A percentile compares a stretch with the other conserved stretches of the same genome.
Evolutionary conservation across 2,329 filamentous ascomycete genomes (phyloP).

Genomic region (Fulvia fulva): DNA sequence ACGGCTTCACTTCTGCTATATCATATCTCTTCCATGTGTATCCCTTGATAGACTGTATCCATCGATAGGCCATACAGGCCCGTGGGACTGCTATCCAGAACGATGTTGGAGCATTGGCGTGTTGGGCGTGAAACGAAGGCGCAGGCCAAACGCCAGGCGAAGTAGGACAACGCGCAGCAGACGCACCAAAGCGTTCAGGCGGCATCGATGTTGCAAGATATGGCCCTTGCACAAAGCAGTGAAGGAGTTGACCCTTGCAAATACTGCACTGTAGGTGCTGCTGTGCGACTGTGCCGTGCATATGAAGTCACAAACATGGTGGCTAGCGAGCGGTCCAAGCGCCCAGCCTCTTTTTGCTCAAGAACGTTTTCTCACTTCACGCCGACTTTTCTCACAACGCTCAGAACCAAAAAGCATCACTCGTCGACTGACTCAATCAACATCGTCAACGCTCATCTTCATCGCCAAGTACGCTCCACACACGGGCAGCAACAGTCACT

Average conservation of each 20-base stretch:
- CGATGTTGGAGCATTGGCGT: background rate
- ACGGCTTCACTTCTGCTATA: background rate
- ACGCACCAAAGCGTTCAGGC: background rate
- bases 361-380: slow-evolving; percentile 3
- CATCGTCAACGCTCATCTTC: slow-evolving; percentile 12
- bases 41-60: background rate
- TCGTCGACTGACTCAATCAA: slow-evolving; percentile 1
- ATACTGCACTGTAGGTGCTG: background rate
- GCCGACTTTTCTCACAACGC: background rate
- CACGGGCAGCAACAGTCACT: slow-evolving; percentile 5
- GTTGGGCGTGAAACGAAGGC: background rate
- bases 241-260: background rate
- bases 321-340: background rate
- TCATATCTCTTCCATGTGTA: background rate
- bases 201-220: background rate
- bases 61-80: background rate
- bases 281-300: background rate
- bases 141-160: background rate
- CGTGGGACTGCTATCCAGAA: background rate
- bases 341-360: background rate
- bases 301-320: background rate
- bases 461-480: background rate
- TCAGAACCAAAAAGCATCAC: background rate
- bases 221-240: background rate
- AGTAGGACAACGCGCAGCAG: background rate